Conservation (phyloP, 2,329 filamentous ascomycete genomes). For the Talaromyces verruculosus region DNA sequence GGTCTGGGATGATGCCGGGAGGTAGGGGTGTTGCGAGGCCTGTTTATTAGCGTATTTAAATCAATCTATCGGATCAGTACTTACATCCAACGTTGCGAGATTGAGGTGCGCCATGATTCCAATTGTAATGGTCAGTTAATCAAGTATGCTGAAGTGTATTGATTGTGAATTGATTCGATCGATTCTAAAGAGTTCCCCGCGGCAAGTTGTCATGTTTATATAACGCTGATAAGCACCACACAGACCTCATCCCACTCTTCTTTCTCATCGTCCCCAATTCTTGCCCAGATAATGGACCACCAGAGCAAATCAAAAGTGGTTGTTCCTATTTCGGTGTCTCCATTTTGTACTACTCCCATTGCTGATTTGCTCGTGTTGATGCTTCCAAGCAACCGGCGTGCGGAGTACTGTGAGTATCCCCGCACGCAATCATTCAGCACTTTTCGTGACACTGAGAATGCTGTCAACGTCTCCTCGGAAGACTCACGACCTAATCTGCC, state of each 20-base stretch:
- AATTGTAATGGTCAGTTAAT: background rate
- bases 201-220: conserved; percentile 20
- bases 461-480: background rate
- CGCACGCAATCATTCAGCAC: background rate
- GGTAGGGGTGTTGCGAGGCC: conserved; percentile 51
- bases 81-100: conserved; percentile 46
- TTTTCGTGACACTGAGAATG: background rate
- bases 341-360: background rate
- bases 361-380: background rate
- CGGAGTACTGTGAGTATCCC: conserved; percentile 7
- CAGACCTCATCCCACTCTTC: background rate
- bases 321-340: conserved; percentile 4
- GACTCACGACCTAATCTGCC: background rate
- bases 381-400: conserved; percentile 2
- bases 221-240: conserved; percentile 9
- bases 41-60: conserved; percentile 20
- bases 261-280: conserved; percentile 4
- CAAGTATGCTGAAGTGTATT: background rate
- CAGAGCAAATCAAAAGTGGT: background rate
- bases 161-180: background rate
- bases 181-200: background rate
- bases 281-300: background rate
- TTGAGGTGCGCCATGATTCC: conserved; percentile 35
- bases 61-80: conserved; percentile 9
- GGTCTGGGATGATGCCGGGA: conserved; percentile 68